Conservation (phyloP, 352 stramenopile species). For the Globisporangium megalacanthum region DNA sequence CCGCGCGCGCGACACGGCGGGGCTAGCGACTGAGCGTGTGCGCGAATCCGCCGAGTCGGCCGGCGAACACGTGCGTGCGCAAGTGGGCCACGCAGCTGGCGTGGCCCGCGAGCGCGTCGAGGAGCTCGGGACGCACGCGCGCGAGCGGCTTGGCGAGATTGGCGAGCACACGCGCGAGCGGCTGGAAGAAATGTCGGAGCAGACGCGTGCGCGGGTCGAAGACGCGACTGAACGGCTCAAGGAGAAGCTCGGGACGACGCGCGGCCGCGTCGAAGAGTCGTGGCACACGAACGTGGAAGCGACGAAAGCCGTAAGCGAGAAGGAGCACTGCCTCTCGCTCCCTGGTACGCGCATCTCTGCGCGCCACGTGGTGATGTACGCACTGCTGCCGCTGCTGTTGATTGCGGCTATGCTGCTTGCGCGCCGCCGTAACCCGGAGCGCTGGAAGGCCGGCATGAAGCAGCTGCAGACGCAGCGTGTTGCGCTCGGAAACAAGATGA, state of each 20-base stretch:
- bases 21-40: conserved; percentile 8
- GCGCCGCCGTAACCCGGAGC: conserved; percentile 60
- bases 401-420: conserved; percentile 31
- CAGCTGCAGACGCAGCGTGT: conserved; percentile 40
- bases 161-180: conserved; percentile 20
- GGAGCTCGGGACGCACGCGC: conserved; percentile 24
- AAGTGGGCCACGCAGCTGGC: conserved; percentile 42
- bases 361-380: conserved; percentile 30
- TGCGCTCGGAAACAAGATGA: conserved; percentile 38
- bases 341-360: conserved; percentile 36
- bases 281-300: conserved; percentile 54
- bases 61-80: conserved; percentile 21
- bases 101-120: conserved; percentile 14
- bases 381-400: conserved; percentile 35
- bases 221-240: conserved; percentile 41
- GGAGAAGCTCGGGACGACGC: conserved; percentile 32
- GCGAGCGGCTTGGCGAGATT: conserved; percentile 30
- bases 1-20: not conserved
- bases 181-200: conserved; percentile 14
- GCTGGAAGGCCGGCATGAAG: conserved; percentile 52
- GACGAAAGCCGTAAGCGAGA: conserved; percentile 32
- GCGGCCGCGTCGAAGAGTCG: conserved; percentile 37
- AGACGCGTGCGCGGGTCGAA: conserved; percentile 19
- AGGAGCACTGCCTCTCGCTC: conserved; percentile 50
- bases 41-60: conserved; percentile 23